Evolutionary conservation across 225 moss, liverwort and hornwort genomes (phyloP).

Genomic region (Straminergon stramineum): DNA sequence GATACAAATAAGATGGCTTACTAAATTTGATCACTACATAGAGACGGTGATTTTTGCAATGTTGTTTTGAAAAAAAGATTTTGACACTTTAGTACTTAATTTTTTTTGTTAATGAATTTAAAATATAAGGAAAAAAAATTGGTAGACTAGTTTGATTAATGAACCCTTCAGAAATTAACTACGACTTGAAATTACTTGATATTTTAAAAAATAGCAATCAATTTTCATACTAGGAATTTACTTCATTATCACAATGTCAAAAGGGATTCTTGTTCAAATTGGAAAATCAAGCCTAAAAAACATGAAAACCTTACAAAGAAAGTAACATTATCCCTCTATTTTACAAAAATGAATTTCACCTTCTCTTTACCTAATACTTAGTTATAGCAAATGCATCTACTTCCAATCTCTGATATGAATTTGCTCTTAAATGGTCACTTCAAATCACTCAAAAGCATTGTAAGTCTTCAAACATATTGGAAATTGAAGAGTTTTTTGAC

Average conservation of each 20-base stretch:
- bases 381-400: neutral
- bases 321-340: neutral
- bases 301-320: no score
- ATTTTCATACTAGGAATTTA: neutral
- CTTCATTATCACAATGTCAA: neutral
- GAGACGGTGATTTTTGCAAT: neutral
- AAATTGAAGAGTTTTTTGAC: neutral
- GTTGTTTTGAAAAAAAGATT: neutral
- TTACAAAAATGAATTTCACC: neutral
- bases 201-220: neutral
- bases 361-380: neutral
- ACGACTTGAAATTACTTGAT: neutral
- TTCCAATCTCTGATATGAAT: neutral
- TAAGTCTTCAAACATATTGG: neutral
- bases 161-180: neutral
- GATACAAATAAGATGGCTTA: neutral
- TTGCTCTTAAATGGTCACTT: neutral
- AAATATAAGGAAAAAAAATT: neutral
- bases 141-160: neutral
- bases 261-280: neutral
- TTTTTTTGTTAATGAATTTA: neutral
- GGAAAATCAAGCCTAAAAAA: neutral
- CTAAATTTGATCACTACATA: neutral
- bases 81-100: neutral
- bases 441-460: neutral